phyloP scores from a whole-genome alignment of 106 monocot species.

The Apostasia shenzhenica region DNA sequence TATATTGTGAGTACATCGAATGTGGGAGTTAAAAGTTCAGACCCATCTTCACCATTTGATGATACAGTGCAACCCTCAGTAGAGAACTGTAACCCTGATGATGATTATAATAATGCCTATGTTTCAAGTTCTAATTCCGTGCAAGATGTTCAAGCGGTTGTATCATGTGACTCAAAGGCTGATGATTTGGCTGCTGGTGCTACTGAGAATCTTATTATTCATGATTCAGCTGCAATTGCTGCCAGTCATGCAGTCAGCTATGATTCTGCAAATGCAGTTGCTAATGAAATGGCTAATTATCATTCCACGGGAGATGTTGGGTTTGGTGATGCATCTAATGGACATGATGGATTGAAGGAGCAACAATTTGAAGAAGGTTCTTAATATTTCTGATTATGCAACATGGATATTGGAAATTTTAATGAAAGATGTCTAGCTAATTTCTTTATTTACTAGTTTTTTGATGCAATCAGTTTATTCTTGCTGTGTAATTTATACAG shows the following conservation, averaged over 20 bases:
- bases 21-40: slow-evolving; percentile 3
- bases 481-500: neutral
- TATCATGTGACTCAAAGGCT: slow-evolving; percentile 7
- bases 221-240: slow-evolving; percentile 8
- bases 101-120: slow-evolving; percentile 6
- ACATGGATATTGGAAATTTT: slow-evolving; percentile 3
- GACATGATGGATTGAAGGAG: slow-evolving; percentile 13
- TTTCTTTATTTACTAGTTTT: neutral
- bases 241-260: slow-evolving; percentile 19
- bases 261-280: slow-evolving; percentile 37
- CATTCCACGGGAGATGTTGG: slow-evolving; percentile 26
- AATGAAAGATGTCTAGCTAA: neutral
- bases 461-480: neutral
- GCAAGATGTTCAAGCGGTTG: slow-evolving; percentile 9
- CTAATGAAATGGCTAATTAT: slow-evolving; percentile 24
- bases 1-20: neutral
- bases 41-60: slow-evolving; percentile 3
- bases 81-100: slow-evolving; percentile 10
- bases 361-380: slow-evolving; percentile 47
- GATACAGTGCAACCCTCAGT: neutral
- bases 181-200: slow-evolving; percentile 4
- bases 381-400: neutral
- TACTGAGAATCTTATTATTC: slow-evolving; percentile 5
- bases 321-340: slow-evolving; percentile 35
- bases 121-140: slow-evolving; percentile 2